Evolutionary conservation across 352 stramenopile species (phyloP).

Genomic region (Pythium monospermum): DNA sequence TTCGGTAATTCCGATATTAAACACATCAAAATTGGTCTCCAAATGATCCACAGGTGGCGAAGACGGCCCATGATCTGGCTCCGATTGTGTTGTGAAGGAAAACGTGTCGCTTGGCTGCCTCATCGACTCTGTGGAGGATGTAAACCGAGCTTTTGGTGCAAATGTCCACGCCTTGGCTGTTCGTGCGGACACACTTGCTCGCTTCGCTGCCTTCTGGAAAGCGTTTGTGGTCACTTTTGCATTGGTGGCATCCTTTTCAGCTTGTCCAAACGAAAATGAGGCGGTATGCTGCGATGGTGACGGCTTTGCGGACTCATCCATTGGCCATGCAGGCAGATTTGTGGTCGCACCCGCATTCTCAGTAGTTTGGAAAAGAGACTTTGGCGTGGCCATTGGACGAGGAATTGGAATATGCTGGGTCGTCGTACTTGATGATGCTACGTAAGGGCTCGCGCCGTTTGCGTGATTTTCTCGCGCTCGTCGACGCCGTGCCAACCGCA

Average conservation of each 20-base stretch:
- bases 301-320: too few relatives aligned
- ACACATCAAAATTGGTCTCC: conserved; percentile 26
- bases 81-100: not conserved
- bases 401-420: too few relatives aligned
- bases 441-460: too few relatives aligned
- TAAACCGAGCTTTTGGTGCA: conserved; percentile 1
- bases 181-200: not conserved
- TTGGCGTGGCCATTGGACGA: too few relatives aligned
- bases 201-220: conserved; percentile 9
- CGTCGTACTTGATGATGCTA: too few relatives aligned
- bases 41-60: conserved; percentile 19
- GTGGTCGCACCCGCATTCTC: too few relatives aligned
- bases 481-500: conserved; percentile 7
- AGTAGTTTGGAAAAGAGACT: too few relatives aligned
- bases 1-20: conserved; percentile 25
- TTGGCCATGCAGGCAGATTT: too few relatives aligned
- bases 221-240: conserved; percentile 18
- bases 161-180: not conserved
- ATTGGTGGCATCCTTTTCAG: not conserved
- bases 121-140: not conserved
- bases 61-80: not conserved
- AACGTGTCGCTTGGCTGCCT: conserved; percentile 3
- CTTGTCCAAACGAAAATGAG: conserved; percentile 2
- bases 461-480: conserved; percentile 10
- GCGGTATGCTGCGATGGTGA: too few relatives aligned